These are phyloP conservation scores for Tricladium varicosporioides DNA, from an alignment of 2,329 filamentous ascomycete species.

Conservation along the genomic window DNA sequence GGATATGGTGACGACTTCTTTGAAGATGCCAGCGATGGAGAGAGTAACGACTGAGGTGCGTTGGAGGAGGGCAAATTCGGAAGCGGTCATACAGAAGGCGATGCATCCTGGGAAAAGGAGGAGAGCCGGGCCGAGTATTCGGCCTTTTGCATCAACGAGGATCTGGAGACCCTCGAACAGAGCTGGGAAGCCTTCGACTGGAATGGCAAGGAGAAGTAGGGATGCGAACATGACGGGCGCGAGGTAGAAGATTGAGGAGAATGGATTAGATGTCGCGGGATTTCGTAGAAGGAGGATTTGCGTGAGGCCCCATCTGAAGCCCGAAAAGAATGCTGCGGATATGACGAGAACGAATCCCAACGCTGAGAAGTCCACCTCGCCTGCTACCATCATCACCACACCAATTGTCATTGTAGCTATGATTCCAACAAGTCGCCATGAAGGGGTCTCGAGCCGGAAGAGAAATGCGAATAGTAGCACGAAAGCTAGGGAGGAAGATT, in stretches of 20 bases:
- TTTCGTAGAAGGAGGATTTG: slow-evolving; percentile 93
- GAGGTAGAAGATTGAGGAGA: slow-evolving; percentile 96
- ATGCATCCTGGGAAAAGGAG: slow-evolving; percentile 87
- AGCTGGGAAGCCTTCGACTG: slow-evolving; percentile 74
- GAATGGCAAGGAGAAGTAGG: slow-evolving; percentile 75
- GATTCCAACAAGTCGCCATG: slow-evolving; percentile 79
- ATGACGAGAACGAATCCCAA: slow-evolving; percentile 92
- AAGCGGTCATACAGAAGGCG: slow-evolving; percentile 94
- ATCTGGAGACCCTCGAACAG: slow-evolving; percentile 64
- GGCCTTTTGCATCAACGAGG: slow-evolving; percentile 67
- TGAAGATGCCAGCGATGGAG: slow-evolving; percentile 97
- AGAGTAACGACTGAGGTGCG: slow-evolving; percentile 94
- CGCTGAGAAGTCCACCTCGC: slow-evolving; percentile 84
- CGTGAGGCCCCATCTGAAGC: slow-evolving; percentile 97
- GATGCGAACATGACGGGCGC: slow-evolving; percentile 93
- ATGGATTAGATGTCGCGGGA: slow-evolving; percentile 92
- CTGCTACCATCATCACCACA: slow-evolving; percentile 97
- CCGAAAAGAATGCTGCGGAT: slow-evolving; percentile 88
- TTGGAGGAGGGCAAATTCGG: slow-evolving; percentile 92
- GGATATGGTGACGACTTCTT: slow-evolving; percentile 94
- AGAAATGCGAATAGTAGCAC: slow-evolving; percentile 93
- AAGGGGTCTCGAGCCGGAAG: slow-evolving; percentile 86
- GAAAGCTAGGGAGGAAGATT: slow-evolving; percentile 93
- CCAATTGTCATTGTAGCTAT: slow-evolving; percentile 90
- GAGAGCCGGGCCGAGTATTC: slow-evolving; percentile 64